phyloP scores from a whole-genome alignment of 129 eudicot species.

The Sambucus nigra region DNA sequence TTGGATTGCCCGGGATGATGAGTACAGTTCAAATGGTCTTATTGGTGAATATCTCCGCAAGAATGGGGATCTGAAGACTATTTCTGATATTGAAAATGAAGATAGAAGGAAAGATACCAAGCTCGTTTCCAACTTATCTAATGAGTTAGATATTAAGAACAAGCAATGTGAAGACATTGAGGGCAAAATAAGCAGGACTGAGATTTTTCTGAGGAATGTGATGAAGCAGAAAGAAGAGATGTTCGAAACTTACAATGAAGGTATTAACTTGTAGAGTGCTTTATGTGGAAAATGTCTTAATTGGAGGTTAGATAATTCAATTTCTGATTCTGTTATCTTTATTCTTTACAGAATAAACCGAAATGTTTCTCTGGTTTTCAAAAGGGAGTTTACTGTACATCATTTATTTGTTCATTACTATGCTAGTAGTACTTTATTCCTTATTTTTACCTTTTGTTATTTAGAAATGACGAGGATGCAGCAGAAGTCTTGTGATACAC shows the following conservation, averaged over 20 bases:
- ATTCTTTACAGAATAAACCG: not conserved
- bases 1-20: constrained; percentile 61
- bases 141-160: constrained; percentile 24
- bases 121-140: constrained; percentile 28
- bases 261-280: too few relatives aligned
- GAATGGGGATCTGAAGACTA: constrained; percentile 47
- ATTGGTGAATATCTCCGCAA: constrained; percentile 43
- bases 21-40: constrained; percentile 27
- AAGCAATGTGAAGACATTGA: constrained; percentile 39
- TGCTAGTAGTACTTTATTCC: not conserved
- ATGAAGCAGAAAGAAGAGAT: constrained; percentile 41
- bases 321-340: not conserved
- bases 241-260: constrained; percentile 31
- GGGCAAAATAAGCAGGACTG: constrained; percentile 38
- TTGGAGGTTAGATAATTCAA: too few relatives aligned
- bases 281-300: too few relatives aligned
- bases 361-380: not conserved
- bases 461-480: constrained; percentile 6
- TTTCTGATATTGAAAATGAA: constrained; percentile 46
- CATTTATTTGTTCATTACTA: not conserved
- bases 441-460: constrained; percentile 1
- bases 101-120: constrained; percentile 21
- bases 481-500: constrained; percentile 23
- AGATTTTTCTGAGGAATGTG: constrained; percentile 19
- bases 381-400: not conserved